These are phyloP conservation scores for Corrigiola litoralis DNA, from an alignment of 179 eudicot species.

Conservation along the genomic window DNA sequence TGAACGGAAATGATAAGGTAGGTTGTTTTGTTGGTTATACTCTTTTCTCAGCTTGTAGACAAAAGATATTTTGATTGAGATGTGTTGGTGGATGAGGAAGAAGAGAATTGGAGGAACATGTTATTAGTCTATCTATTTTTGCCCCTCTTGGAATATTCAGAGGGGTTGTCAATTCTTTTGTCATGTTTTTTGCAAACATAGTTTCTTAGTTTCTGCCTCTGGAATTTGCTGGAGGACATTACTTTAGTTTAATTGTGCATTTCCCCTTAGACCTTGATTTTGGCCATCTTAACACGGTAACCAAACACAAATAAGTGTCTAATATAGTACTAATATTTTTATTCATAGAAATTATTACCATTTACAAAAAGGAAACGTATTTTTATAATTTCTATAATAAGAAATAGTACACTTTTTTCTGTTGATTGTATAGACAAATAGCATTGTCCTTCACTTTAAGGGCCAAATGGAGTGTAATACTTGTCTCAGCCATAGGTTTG, in stretches of 20 bases:
- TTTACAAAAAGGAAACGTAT: no score
- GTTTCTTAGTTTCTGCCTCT: not conserved
- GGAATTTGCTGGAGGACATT: constrained; percentile 4
- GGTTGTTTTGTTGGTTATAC: constrained; percentile 8
- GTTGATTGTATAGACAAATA: no score
- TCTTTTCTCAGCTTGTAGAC: not conserved
- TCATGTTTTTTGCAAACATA: not conserved
- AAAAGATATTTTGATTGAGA: not conserved
- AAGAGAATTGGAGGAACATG: not conserved
- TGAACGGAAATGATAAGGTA: not conserved
- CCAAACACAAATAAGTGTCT: no score
- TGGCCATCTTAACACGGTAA: not conserved
- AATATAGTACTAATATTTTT: no score
- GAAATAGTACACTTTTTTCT: no score
- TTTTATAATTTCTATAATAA: no score
- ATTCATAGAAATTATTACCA: no score
- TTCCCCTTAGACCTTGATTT: not conserved
- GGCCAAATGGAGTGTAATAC: no score
- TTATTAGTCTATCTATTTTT: constrained; percentile 10
- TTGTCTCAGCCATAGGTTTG: no score
- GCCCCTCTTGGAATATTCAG: not conserved
- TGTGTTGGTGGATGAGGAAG: constrained; percentile 8
- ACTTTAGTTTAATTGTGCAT: constrained; percentile 5
- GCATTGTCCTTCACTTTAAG: no score
- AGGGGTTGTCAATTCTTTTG: constrained; percentile 11